phyloP scores from a whole-genome alignment of 192 early-diverging fungal species.

The Coemansia sp. region DNA sequence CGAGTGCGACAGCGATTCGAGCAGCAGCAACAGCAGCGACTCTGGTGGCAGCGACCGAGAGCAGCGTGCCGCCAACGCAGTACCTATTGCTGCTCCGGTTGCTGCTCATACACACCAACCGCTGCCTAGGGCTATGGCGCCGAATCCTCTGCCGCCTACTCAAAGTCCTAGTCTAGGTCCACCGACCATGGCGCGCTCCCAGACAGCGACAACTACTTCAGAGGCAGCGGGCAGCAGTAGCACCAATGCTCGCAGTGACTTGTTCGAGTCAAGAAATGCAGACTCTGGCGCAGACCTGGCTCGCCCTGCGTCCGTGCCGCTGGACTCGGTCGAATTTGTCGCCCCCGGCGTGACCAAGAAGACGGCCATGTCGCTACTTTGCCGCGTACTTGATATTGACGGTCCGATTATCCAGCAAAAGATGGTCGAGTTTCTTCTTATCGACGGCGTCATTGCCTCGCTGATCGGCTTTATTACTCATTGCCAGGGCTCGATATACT shows the following conservation, averaged over 20 bases:
- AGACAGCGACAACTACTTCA: not conserved
- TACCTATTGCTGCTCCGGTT: not conserved
- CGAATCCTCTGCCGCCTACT: not conserved
- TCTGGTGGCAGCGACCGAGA: not conserved
- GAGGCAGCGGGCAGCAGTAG: not conserved
- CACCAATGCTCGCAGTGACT: not conserved
- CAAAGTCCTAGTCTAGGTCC: not conserved
- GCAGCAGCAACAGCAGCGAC: not conserved
- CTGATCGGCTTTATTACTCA: constrained; percentile 55
- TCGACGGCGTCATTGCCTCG: constrained; percentile 57
- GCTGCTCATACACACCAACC: constrained; percentile 3
- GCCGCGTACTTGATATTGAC: constrained; percentile 56
- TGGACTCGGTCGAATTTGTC: constrained; percentile 50
- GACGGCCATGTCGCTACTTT: constrained; percentile 49
- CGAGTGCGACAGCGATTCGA: constrained; percentile 17
- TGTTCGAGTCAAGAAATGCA: constrained; percentile 7
- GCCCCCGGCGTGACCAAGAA: constrained; percentile 53
- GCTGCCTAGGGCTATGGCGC: not conserved
- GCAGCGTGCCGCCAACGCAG: not conserved
- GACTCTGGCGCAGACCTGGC: constrained; percentile 1
- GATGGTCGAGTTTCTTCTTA: constrained; percentile 58
- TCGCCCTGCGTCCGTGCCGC: constrained; percentile 35
- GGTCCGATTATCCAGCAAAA: constrained; percentile 54
- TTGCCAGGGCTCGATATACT: constrained; percentile 46
- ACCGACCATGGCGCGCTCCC: not conserved